A percentile compares a stretch with the other conserved stretches of the same genome.
Evolutionary conservation across 805 yeast species (phyloP).

Genomic region (Yamadazyma paraphyllophila): DNA sequence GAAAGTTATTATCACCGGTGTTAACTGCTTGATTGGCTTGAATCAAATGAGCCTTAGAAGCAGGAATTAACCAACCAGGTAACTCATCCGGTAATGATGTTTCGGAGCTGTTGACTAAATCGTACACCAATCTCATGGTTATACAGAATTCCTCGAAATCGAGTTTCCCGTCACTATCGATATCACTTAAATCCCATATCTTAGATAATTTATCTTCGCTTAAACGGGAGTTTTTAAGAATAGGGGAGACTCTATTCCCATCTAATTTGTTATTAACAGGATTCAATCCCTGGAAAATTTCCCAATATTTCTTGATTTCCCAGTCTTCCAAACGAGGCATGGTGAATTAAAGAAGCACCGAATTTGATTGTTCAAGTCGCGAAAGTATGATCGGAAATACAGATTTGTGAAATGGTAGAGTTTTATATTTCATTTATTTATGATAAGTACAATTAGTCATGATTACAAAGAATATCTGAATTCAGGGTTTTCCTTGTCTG

Average conservation of each 20-base stretch:
- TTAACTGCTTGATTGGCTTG: conserved; percentile 77
- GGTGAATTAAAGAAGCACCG: not conserved
- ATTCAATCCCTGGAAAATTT: conserved; percentile 84
- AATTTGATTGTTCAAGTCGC: not conserved
- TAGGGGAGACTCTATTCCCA: conserved; percentile 82
- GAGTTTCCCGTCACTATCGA: conserved; percentile 84
- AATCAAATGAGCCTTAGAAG: conserved; percentile 79
- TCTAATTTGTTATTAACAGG: conserved; percentile 78
- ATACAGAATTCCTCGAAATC: conserved; percentile 98
- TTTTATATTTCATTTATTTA: not conserved
- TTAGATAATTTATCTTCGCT: conserved; percentile 72
- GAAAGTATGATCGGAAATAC: not conserved
- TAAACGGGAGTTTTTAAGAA: conserved; percentile 84
- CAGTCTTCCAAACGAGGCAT: conserved; percentile 83
- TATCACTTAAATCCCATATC: conserved; percentile 91
- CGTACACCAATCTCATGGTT: conserved; percentile 94
- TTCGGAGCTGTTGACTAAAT: conserved; percentile 71
- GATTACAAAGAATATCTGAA: conserved; percentile 42
- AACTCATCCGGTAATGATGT: conserved; percentile 61
- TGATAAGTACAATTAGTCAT: not conserved
- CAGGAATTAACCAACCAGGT: conserved; percentile 93
- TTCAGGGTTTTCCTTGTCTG: conserved; percentile 51
- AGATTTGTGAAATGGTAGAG: not conserved
- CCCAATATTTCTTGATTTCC: conserved; percentile 98
- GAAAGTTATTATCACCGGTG: conserved; percentile 18